Conservation (phyloP, 441 rosid genomes). For the Eruca vesicaria region DNA sequence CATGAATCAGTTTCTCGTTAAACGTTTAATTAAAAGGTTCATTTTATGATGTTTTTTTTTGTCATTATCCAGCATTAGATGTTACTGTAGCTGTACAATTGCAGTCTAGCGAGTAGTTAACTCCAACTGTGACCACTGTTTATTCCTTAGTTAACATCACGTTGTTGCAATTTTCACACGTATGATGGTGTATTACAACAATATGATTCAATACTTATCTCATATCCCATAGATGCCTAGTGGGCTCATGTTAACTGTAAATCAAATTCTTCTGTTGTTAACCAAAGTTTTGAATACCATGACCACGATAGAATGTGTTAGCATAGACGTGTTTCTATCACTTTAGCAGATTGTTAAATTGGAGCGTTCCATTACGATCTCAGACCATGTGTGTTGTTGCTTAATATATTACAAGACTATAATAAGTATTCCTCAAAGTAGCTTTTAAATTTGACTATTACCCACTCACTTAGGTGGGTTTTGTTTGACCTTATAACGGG, state of each 20-base stretch:
- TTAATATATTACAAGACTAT: constrained; percentile 14
- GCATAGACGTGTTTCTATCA: constrained; percentile 8
- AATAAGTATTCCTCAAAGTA: constrained; percentile 22
- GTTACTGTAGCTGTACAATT: background rate
- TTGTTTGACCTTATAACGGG: constrained; percentile 17
- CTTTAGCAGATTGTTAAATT: background rate
- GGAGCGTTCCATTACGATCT: constrained; percentile 12
- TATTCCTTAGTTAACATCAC: background rate
- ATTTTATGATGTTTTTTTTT: background rate
- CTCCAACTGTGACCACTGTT: background rate
- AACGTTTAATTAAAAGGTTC: background rate
- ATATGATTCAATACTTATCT: background rate
- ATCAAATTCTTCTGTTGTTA: constrained; percentile 10
- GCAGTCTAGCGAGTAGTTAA: background rate
- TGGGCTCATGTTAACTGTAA: constrained; percentile 1
- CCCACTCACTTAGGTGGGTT: constrained; percentile 26
- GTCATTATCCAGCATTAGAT: background rate
- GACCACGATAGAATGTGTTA: background rate
- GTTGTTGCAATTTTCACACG: background rate
- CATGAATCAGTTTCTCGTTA: background rate
- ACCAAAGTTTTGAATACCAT: background rate
- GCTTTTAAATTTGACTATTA: constrained; percentile 32
- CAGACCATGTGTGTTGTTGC: constrained; percentile 17
- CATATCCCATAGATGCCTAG: background rate
- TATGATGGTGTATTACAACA: background rate